phyloP scores from a whole-genome alignment of 1,284 basidiomycete genomes.

The Uromyces viciae-fabae region DNA sequence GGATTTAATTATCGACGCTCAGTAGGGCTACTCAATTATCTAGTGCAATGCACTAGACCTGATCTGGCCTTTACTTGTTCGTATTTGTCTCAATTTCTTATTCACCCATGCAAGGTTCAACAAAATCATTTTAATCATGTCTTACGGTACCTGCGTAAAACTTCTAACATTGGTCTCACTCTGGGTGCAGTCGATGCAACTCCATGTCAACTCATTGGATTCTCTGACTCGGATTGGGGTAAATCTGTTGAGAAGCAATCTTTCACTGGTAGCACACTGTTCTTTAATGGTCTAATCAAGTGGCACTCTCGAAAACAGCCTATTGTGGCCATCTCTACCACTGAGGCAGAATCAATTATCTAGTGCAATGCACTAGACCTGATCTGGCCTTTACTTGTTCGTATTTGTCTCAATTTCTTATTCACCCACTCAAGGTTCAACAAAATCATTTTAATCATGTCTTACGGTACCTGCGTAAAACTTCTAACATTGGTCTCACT shows the following conservation, averaged over 20 bases:
- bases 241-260: too few relatives aligned
- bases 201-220: too few relatives aligned
- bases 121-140: background rate
- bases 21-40: slow-evolving; percentile 13
- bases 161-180: background rate
- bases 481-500: background rate
- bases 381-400: background rate
- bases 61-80: slow-evolving; percentile 7
- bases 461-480: background rate
- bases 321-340: background rate
- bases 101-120: background rate
- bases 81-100: slow-evolving; percentile 10
- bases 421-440: background rate
- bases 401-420: background rate
- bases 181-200: background rate
- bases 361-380: background rate
- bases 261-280: background rate
- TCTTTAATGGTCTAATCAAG: background rate
- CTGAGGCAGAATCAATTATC: slow-evolving; percentile 4
- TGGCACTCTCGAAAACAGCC: background rate
- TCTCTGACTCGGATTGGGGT: too few relatives aligned
- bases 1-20: background rate
- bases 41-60: slow-evolving; percentile 12
- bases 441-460: background rate
- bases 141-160: background rate